Evolutionary conservation across 495 filamentous ascomycete species (phyloP).

Genomic region (Tuber umbilicatum): DNA sequence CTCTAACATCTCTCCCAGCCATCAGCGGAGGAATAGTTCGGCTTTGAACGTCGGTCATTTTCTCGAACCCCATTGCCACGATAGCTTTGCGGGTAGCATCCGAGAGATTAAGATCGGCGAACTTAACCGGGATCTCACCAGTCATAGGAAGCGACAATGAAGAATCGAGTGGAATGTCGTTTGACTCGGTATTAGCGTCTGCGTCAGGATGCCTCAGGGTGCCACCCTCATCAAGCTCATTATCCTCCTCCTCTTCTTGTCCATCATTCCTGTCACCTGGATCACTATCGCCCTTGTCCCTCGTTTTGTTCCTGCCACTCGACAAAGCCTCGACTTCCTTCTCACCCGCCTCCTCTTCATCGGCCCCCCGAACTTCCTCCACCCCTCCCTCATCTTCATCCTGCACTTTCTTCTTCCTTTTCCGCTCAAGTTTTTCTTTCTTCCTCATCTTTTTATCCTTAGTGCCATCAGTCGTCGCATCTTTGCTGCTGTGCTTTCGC

Average conservation of each 20-base stretch:
- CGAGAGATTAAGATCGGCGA: conserved; percentile 77
- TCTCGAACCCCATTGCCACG: conserved; percentile 81
- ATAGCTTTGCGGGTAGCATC: conserved; percentile 83
- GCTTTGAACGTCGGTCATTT: conserved; percentile 93
- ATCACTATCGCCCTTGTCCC: conserved; percentile 12
- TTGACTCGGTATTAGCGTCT: conserved; percentile 15
- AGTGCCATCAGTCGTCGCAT: conserved; percentile 11
- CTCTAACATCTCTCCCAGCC: conserved; percentile 68
- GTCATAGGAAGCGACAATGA: conserved; percentile 54
- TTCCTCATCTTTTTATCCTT: conserved; percentile 37
- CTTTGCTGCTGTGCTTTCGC: conserved; percentile 47
- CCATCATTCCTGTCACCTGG: conserved; percentile 15
- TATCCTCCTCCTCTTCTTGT: conserved; percentile 43
- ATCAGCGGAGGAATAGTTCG: conserved; percentile 80
- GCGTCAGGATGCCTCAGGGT: conserved; percentile 13
- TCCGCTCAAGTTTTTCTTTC: conserved; percentile 33
- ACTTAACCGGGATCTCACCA: conserved; percentile 54
- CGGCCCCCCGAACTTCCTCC: neutral
- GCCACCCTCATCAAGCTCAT: conserved; percentile 31
- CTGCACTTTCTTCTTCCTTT: conserved; percentile 30
- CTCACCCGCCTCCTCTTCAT: neutral
- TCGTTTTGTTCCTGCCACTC: conserved; percentile 11
- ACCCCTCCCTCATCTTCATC: conserved; percentile 8
- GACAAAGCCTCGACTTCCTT: conserved; percentile 7
- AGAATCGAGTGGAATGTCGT: conserved; percentile 50